Evolutionary conservation across 2,329 filamentous ascomycete species (phyloP).

Genomic region (Calonectria fujianensis): DNA sequence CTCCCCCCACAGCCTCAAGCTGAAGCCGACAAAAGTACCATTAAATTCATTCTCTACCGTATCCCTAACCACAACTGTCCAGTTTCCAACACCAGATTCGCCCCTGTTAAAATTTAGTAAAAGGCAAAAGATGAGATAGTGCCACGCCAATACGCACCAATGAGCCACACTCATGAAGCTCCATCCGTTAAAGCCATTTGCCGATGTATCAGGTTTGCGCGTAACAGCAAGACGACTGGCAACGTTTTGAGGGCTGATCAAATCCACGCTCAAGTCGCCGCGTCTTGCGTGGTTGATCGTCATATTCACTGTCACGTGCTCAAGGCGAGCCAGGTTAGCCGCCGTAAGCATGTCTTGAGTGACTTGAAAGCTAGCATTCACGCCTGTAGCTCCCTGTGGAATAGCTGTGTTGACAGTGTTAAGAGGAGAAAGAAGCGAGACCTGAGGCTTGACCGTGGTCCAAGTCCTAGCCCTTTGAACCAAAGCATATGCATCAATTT

Average conservation of each 20-base stretch:
- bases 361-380: conserved; percentile 87
- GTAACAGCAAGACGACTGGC: conserved; percentile 88
- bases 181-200: conserved; percentile 90
- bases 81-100: conserved; percentile 89
- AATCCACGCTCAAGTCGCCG: conserved; percentile 93
- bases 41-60: conserved; percentile 84
- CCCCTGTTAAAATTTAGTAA: conserved; percentile 76
- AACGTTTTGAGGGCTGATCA: conserved; percentile 88
- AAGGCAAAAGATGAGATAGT: background rate
- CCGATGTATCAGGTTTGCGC: conserved; percentile 80
- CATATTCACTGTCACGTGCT: conserved; percentile 99
- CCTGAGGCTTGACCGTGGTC: conserved; percentile 93
- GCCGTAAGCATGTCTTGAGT: conserved; percentile 86
- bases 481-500: conserved; percentile 90
- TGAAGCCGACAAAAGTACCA: conserved; percentile 92
- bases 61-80: conserved; percentile 94
- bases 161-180: conserved; percentile 99
- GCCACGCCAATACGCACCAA: conserved; percentile 76
- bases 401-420: conserved; percentile 90
- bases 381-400: conserved; percentile 87
- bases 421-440: conserved; percentile 96
- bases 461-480: conserved; percentile 91
- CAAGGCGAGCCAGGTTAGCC: conserved; percentile 89
- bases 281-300: conserved; percentile 91
- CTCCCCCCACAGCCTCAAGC: conserved; percentile 95